A percentile compares a stretch with the other conserved stretches of the same genome.
These are phyloP conservation scores for Onygenales sp. DNA, from an alignment of 2,329 filamentous ascomycete species.

Conservation along the genomic window DNA sequence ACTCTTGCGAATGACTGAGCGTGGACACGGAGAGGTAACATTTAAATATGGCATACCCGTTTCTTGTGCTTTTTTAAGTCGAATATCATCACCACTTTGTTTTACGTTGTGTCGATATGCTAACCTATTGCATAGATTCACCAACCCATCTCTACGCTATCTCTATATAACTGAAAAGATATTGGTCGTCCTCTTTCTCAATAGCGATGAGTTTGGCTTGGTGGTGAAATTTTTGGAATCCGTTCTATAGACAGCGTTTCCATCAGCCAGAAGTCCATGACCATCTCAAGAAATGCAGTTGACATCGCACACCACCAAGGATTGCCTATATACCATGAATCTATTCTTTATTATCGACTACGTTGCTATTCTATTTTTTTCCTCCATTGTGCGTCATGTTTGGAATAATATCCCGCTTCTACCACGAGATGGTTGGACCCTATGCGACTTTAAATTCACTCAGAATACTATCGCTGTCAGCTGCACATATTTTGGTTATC, in stretches of 20 bases:
- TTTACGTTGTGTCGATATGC: neutral
- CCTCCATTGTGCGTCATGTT: neutral
- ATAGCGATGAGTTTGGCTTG: slow-evolving; percentile 2
- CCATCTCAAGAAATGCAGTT: no score
- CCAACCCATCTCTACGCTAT: neutral
- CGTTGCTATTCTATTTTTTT: neutral
- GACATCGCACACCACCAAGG: no score
- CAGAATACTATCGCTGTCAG: neutral
- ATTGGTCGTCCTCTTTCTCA: neutral
- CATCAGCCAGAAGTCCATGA: neutral
- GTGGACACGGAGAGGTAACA: no score
- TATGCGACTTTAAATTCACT: neutral
- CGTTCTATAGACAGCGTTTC: neutral
- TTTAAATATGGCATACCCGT: neutral
- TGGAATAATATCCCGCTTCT: neutral
- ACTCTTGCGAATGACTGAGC: no score
- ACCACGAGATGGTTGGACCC: neutral
- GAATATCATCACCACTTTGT: no score
- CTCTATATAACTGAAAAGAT: neutral
- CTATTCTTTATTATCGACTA: no score
- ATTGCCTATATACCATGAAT: no score
- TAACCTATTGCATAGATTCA: neutral
- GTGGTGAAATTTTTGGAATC: neutral
- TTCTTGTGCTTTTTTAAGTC: neutral
- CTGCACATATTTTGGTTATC: neutral